phyloP scores from a whole-genome alignment of 805 yeast species.

The Yamadazyma nakazawae region DNA sequence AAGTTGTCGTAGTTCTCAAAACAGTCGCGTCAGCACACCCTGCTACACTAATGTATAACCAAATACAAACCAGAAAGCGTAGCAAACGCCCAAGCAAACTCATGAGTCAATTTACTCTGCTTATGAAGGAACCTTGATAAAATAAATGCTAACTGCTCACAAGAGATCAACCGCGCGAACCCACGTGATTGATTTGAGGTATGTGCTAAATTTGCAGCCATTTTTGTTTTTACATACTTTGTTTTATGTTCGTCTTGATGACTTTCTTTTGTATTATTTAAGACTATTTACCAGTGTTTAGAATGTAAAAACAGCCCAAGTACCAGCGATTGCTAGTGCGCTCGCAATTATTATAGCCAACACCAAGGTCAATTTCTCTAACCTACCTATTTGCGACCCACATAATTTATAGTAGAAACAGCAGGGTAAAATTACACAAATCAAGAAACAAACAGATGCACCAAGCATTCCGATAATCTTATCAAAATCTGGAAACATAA shows the following conservation, averaged over 20 bases:
- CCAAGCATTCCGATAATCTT: conserved; percentile 79
- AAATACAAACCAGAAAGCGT: neutral
- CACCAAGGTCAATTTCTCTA: conserved; percentile 40
- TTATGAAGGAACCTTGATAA: neutral
- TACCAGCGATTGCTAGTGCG: conserved; percentile 54
- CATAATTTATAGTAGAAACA: conserved; percentile 64
- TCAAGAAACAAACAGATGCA: conserved; percentile 71
- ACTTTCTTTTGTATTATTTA: too few species aligned
- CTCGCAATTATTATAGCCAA: conserved; percentile 44
- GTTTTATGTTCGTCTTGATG: too few species aligned
- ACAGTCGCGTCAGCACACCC: neutral
- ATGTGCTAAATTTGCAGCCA: neutral
- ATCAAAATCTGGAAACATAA: conserved; percentile 75
- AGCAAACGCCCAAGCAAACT: neutral
- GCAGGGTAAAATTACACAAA: conserved; percentile 78
- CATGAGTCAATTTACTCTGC: neutral
- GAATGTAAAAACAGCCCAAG: conserved; percentile 44
- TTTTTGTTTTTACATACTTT: too few species aligned
- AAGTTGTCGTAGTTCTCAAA: conserved; percentile 1
- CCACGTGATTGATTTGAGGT: neutral
- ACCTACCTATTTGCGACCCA: conserved; percentile 35
- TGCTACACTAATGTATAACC: neutral
- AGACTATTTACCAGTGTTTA: neutral
- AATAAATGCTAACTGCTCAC: neutral
- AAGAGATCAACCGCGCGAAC: neutral